Evolutionary conservation across 495 filamentous ascomycete genomes (phyloP).

Genomic region (Aspergillus baeticus): DNA sequence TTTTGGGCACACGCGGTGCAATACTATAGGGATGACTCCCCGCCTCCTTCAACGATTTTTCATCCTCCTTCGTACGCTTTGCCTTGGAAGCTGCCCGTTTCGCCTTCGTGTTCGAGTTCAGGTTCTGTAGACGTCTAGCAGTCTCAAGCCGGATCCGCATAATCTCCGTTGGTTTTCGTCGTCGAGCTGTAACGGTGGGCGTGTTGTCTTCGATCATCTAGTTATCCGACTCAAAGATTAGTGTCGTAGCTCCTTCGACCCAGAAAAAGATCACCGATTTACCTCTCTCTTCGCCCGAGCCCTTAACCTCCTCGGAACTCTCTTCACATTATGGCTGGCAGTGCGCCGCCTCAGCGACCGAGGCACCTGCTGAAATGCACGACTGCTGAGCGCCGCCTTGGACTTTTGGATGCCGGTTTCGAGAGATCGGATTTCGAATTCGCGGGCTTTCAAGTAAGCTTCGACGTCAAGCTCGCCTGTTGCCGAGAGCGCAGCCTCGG

Average conservation of each 20-base stretch:
- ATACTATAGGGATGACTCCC: slow-evolving; percentile 38
- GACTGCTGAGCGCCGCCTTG: slow-evolving; percentile 61
- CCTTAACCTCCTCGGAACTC: slow-evolving; percentile 78
- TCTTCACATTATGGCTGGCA: slow-evolving; percentile 91
- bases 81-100: slow-evolving; percentile 39
- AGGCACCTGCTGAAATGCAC: slow-evolving; percentile 90
- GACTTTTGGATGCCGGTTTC: slow-evolving; percentile 74
- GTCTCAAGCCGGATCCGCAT: slow-evolving; percentile 81
- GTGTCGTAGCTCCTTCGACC: neutral
- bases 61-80: slow-evolving; percentile 31
- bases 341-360: slow-evolving; percentile 80
- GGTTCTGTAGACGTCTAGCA: slow-evolving; percentile 65
- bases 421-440: slow-evolving; percentile 85
- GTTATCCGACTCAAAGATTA: slow-evolving; percentile 11
- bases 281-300: slow-evolving; percentile 71
- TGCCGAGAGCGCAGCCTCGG: slow-evolving; percentile 65
- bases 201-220: slow-evolving; percentile 90
- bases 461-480: slow-evolving; percentile 78
- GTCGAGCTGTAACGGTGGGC: slow-evolving; percentile 70
- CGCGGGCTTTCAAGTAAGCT: slow-evolving; percentile 76
- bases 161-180: slow-evolving; percentile 66
- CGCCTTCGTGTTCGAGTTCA: slow-evolving; percentile 58
- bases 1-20: slow-evolving; percentile 59
- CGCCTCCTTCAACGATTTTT: slow-evolving; percentile 30
- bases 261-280: slow-evolving; percentile 11